These are phyloP conservation scores for Kitagawia praeruptora DNA, from an alignment of 129 eudicot genomes.

Conservation along the genomic window DNA sequence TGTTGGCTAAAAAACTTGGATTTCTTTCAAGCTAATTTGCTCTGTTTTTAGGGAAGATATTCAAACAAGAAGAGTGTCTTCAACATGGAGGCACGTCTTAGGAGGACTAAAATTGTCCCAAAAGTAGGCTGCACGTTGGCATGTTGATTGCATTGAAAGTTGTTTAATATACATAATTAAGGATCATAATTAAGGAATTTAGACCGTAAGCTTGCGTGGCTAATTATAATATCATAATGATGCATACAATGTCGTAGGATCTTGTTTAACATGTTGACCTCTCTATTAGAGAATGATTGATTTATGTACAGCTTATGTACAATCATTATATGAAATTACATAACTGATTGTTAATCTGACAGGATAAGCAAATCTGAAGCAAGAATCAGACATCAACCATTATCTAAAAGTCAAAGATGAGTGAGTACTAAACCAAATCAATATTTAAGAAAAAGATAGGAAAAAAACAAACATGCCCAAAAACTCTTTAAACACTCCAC, in stretches of 20 bases:
- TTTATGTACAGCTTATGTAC: not conserved
- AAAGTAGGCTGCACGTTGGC: constrained; percentile 2
- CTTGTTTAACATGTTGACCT: not conserved
- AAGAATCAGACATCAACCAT: not conserved
- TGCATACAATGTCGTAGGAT: not conserved
- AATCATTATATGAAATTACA: not conserved
- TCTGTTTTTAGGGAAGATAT: not conserved
- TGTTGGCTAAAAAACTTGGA: not conserved
- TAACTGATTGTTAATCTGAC: not conserved
- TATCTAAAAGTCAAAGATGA: too few species aligned
- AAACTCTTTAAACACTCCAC: too few species aligned
- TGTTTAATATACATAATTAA: not conserved
- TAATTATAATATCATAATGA: not conserved
- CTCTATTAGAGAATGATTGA: not conserved
- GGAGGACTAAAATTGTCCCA: not conserved
- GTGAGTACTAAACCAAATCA: too few species aligned
- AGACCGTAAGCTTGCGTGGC: not conserved
- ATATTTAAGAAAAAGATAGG: too few species aligned
- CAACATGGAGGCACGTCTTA: not conserved
- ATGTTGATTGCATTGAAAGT: not conserved
- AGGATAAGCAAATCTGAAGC: not conserved
- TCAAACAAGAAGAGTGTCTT: not conserved
- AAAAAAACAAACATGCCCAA: too few species aligned
- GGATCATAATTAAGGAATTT: not conserved
- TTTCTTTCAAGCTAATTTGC: not conserved